Conservation (phyloP, 306 rosid species). For the Vigna trinervia region DNA sequence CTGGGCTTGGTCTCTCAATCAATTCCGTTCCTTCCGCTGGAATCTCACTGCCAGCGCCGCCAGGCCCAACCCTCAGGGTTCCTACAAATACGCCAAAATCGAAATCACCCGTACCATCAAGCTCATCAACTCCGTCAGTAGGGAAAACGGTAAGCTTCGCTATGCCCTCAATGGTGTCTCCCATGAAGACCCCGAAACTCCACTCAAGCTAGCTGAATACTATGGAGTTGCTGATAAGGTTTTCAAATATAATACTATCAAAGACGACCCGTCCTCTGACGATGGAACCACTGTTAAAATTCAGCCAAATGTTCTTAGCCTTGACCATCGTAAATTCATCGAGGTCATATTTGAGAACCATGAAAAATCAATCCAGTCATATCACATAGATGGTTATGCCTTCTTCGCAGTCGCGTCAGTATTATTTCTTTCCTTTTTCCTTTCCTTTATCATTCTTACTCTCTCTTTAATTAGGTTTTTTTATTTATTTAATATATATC, state of each 20-base stretch:
- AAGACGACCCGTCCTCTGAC: background rate
- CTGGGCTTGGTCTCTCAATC: constrained; percentile 80
- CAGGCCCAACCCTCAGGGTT: constrained; percentile 81
- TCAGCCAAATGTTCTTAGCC: background rate
- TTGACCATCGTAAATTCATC: constrained; percentile 44
- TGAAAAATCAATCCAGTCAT: background rate
- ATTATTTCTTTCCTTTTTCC: no score
- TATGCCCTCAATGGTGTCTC: constrained; percentile 19
- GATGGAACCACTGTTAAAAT: background rate
- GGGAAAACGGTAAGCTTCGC: background rate
- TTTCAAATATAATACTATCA: constrained; percentile 11
- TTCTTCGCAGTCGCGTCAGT: constrained; percentile 2
- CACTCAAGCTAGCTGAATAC: constrained; percentile 1
- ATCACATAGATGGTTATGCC: constrained; percentile 13
- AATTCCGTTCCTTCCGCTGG: constrained; percentile 71
- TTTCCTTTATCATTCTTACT: no score
- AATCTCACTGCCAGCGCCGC: constrained; percentile 79
- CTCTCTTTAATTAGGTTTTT: background rate
- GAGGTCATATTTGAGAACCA: constrained; percentile 41
- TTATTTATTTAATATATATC: background rate
- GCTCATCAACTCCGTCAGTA: background rate
- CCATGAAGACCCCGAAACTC: constrained; percentile 13
- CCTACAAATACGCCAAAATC: constrained; percentile 64
- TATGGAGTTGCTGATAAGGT: background rate
- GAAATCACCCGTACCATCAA: constrained; percentile 68